Conservation (phyloP, 2,329 filamentous ascomycete genomes). For the Xylaria sp. region DNA sequence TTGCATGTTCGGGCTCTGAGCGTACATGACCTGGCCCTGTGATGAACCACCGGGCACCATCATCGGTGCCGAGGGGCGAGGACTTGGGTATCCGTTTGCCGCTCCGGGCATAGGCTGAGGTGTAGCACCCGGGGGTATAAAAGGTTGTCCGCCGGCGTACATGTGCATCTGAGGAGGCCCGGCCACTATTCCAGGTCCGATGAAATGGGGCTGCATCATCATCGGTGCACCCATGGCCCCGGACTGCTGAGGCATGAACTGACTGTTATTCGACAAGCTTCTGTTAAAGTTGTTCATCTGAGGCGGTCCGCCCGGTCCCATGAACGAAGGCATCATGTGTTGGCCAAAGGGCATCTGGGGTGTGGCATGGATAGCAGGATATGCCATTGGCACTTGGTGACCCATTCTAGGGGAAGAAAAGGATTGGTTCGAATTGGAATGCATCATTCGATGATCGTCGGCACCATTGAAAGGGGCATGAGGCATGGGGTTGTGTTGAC, state of each 20-base stretch:
- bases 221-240: slow-evolving; percentile 69
- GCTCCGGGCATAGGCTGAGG: slow-evolving; percentile 55
- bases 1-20: slow-evolving; percentile 69
- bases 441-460: slow-evolving; percentile 86
- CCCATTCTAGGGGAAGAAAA: slow-evolving; percentile 79
- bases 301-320: slow-evolving; percentile 60
- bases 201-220: slow-evolving; percentile 78
- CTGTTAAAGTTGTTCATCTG: slow-evolving; percentile 65
- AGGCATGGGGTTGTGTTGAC: slow-evolving; percentile 63
- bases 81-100: slow-evolving; percentile 79
- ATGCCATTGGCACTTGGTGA: slow-evolving; percentile 64
- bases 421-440: slow-evolving; percentile 74
- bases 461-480: slow-evolving; percentile 64
- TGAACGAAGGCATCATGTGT: slow-evolving; percentile 64
- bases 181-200: slow-evolving; percentile 63
- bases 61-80: slow-evolving; percentile 73
- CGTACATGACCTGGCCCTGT: slow-evolving; percentile 74
- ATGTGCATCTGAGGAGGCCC: slow-evolving; percentile 72
- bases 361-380: slow-evolving; percentile 63
- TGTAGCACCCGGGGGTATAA: slow-evolving; percentile 53
- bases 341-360: slow-evolving; percentile 67
- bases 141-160: slow-evolving; percentile 66
- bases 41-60: slow-evolving; percentile 95
- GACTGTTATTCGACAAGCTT: slow-evolving; percentile 64
- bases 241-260: slow-evolving; percentile 67